A percentile compares a stretch with the other conserved stretches of the same genome.
Evolutionary conservation across 1,284 basidiomycete species (phyloP).

Genomic region (Ustilago lituana): DNA sequence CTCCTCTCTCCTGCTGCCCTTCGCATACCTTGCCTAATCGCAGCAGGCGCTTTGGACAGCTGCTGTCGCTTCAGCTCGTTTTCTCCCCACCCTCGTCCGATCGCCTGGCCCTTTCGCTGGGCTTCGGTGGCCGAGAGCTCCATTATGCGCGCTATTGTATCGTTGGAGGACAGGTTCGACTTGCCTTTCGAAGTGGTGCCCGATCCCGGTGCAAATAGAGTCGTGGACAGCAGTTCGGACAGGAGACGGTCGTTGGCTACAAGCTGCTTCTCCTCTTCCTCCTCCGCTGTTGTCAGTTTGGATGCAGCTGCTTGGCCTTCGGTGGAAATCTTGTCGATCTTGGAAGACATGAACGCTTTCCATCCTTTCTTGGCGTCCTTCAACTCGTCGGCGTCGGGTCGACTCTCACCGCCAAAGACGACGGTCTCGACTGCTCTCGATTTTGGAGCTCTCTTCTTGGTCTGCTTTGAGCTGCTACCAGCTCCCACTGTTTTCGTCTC

Average conservation of each 20-base stretch:
- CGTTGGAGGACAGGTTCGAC: constrained; percentile 56
- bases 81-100: constrained; percentile 60
- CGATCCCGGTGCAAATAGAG: constrained; percentile 62
- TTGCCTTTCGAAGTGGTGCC: constrained; percentile 43
- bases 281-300: constrained; percentile 32
- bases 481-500: not conserved
- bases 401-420: constrained; percentile 34
- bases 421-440: constrained; percentile 33
- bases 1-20: constrained; percentile 55
- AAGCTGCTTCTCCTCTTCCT: constrained; percentile 57
- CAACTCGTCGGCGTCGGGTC: constrained; percentile 26
- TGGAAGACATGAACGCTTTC: constrained; percentile 55
- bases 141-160: constrained; percentile 58
- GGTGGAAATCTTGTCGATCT: constrained; percentile 43
- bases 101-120: constrained; percentile 41
- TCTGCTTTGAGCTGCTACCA: no score
- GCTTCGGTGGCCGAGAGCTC: constrained; percentile 51
- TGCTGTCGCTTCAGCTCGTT: constrained; percentile 53
- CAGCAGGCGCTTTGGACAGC: constrained; percentile 57
- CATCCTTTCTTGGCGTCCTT: constrained; percentile 39
- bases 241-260: constrained; percentile 62
- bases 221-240: constrained; percentile 61
- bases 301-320: constrained; percentile 16
- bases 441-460: constrained; percentile 22
- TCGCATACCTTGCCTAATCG: constrained; percentile 56